Evolutionary conservation across 2,329 filamentous ascomycete genomes (phyloP), one percentile per base, ranked within the genome.

Genomic region (Xylaria arbuscula): DNA sequence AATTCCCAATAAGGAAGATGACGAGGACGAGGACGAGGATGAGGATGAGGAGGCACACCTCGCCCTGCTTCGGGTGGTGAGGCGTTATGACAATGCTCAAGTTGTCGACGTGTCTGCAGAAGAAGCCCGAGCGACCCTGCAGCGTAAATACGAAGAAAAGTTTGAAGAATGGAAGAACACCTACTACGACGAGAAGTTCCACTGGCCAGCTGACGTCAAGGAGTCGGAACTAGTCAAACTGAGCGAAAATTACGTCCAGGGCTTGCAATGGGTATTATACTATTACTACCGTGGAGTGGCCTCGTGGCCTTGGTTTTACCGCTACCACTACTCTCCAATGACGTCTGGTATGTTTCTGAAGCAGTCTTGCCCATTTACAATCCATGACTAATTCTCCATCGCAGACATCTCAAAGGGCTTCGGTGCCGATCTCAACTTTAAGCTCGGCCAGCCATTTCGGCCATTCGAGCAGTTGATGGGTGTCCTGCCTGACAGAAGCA

Each of bases 401-500:
- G 47, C 72, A 88, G 96, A 99, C 81, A 93, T 99, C 73, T 91
- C 91, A 78, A 94, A 92, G 80, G 96, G 96, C 28, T 83, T 99
- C 57, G 88, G 89, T 56, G 96, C 94, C 1, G 88, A 98, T 78
- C 89, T 98, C 78, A 90, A 97, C 76, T 99, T 99, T 85, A 90
- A 92, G 74, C 90, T 98, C 69, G 96, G 97, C 11, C 94, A 97
- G 79, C 96, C 96, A 0, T 99, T 99, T 86, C 90, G 89, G 75
- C 96, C 96, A 0, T 98, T 92, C 77, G 93, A 99, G 78, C 96
- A 99, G 81, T 86, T 99, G 69, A 99, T 99, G 96, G 97, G 97
- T 74, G 96, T 99, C 59, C 84, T 99, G 77, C 96, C 96, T 3
- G 96, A 99, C 79, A 92, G 96, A 80, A 98, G 95, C 85, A 99